A percentile compares a stretch with the other conserved stretches of the same genome.
Evolutionary conservation across 2,329 filamentous ascomycete species (phyloP).

Genomic region (Talaromyces sp.): DNA sequence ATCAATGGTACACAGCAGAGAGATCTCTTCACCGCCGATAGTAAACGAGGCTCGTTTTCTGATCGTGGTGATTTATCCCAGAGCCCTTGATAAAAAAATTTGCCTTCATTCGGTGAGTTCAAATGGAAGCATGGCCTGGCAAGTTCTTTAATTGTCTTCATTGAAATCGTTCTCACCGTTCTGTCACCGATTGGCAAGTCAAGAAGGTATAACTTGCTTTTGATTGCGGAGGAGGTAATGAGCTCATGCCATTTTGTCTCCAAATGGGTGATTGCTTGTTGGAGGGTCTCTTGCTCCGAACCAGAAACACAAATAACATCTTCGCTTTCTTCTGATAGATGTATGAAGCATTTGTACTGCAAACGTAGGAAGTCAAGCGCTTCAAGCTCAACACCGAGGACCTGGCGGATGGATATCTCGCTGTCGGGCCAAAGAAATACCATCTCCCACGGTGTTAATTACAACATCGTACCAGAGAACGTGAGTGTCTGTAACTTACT

Average conservation of each 20-base stretch:
- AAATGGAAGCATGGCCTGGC: neutral
- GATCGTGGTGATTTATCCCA: constrained; percentile 6
- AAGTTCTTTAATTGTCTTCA: neutral
- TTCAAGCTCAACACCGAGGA: constrained; percentile 38
- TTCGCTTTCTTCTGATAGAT: constrained; percentile 25
- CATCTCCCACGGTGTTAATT: constrained; percentile 17
- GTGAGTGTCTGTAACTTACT: neutral
- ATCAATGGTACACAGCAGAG: constrained; percentile 27
- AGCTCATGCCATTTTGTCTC: constrained; percentile 23
- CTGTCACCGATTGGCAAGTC: constrained; percentile 19
- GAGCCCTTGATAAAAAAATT: neutral
- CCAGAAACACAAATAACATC: constrained; percentile 28
- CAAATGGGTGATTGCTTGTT: constrained; percentile 27
- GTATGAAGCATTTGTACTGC: constrained; percentile 35
- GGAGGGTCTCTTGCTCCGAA: constrained; percentile 26
- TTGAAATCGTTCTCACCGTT: constrained; percentile 9
- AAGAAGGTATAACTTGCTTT: constrained; percentile 28
- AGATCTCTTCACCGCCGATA: constrained; percentile 23
- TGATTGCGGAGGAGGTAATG: constrained; percentile 21
- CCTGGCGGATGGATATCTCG: constrained; percentile 34
- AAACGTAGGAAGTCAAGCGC: constrained; percentile 40
- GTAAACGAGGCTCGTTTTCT: constrained; percentile 26
- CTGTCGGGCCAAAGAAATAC: constrained; percentile 42
- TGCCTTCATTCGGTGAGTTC: neutral
- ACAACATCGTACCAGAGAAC: neutral